phyloP scores from a whole-genome alignment of 495 filamentous ascomycete genomes.

The Tuber aestivum region DNA sequence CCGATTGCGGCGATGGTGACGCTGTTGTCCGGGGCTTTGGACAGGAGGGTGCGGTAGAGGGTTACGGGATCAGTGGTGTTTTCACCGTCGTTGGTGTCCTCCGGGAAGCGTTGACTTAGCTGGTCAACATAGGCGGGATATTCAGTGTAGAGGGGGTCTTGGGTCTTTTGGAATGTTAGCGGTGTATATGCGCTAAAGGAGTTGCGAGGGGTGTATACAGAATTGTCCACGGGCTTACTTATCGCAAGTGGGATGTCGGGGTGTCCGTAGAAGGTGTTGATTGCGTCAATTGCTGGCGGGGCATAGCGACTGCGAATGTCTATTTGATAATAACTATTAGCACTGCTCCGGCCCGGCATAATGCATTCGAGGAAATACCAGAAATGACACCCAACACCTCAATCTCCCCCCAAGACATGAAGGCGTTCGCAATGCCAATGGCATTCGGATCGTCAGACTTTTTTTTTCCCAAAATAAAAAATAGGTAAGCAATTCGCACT shows the following conservation, averaged over 20 bases:
- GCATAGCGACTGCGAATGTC: constrained; percentile 41
- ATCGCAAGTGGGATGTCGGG: constrained; percentile 40
- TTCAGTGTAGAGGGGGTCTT: constrained; percentile 31
- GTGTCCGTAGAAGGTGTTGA: constrained; percentile 43
- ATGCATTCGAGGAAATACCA: neutral
- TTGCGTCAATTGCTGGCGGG: constrained; percentile 41
- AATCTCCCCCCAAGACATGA: constrained; percentile 22
- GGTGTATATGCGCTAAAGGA: neutral
- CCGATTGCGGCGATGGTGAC: constrained; percentile 41
- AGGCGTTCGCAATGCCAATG: constrained; percentile 20
- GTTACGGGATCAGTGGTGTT: constrained; percentile 42
- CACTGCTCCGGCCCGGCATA: neutral
- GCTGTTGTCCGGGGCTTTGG: constrained; percentile 41
- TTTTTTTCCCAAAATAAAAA: too few species aligned
- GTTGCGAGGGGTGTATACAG: constrained; percentile 23
- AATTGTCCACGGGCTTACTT: constrained; percentile 40
- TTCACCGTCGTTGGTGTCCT: constrained; percentile 45
- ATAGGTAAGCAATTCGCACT: neutral
- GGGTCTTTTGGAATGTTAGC: constrained; percentile 26
- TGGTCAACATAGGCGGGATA: constrained; percentile 44
- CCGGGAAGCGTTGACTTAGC: constrained; percentile 47
- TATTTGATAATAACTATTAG: constrained; percentile 7
- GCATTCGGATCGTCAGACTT: constrained; percentile 27
- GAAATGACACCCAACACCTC: constrained; percentile 21
- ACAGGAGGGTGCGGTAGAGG: constrained; percentile 44